Percentiles rank a stretch among this genome's conserved stretches.
Conservation (phyloP, 2,329 filamentous ascomycete species). For the Penicillium vulpinum region DNA sequence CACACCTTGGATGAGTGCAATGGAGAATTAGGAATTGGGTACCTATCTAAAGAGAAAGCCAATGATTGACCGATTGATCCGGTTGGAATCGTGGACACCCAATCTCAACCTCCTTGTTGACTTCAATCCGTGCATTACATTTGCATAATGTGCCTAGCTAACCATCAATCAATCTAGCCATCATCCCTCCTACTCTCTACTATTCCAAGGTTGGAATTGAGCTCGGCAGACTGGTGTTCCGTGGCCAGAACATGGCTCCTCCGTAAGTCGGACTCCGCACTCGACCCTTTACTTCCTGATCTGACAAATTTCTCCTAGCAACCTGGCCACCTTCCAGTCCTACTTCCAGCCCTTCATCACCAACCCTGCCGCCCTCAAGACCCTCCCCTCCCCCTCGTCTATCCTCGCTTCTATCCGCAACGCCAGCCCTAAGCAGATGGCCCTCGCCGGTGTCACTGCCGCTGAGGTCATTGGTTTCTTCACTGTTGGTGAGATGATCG, state of each 20-base stretch:
- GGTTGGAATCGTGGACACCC: slow-evolving; percentile 1
- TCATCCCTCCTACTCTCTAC: slow-evolving; percentile 84
- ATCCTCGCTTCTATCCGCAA: slow-evolving; percentile 64
- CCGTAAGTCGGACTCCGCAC: slow-evolving; percentile 67
- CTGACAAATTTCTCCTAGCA: slow-evolving; percentile 53
- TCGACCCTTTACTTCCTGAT: not conserved
- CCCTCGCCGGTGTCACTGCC: slow-evolving; percentile 70
- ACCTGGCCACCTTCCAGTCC: slow-evolving; percentile 76
- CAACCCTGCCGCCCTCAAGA: slow-evolving; percentile 65
- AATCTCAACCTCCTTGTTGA: slow-evolving; percentile 19
- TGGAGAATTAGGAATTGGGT: not conserved
- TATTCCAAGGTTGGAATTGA: slow-evolving; percentile 88
- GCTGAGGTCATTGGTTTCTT: slow-evolving; percentile 96
- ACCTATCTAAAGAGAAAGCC: not conserved
- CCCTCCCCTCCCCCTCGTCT: slow-evolving; percentile 56
- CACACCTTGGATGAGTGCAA: not conserved
- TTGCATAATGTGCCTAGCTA: slow-evolving; percentile 20
- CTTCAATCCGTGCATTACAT: not conserved
- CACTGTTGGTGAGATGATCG: slow-evolving; percentile 95
- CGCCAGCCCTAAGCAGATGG: slow-evolving; percentile 69
- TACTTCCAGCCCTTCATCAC: slow-evolving; percentile 78
- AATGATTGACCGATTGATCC: not conserved
- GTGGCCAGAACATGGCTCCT: slow-evolving; percentile 85
- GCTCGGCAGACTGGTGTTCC: slow-evolving; percentile 82
- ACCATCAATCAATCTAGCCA: slow-evolving; percentile 56